Percentiles rank a stretch among this genome's conserved stretches.
phyloP scores from a whole-genome alignment of 2,329 filamentous ascomycete species.

The Aspergillus sp. region DNA sequence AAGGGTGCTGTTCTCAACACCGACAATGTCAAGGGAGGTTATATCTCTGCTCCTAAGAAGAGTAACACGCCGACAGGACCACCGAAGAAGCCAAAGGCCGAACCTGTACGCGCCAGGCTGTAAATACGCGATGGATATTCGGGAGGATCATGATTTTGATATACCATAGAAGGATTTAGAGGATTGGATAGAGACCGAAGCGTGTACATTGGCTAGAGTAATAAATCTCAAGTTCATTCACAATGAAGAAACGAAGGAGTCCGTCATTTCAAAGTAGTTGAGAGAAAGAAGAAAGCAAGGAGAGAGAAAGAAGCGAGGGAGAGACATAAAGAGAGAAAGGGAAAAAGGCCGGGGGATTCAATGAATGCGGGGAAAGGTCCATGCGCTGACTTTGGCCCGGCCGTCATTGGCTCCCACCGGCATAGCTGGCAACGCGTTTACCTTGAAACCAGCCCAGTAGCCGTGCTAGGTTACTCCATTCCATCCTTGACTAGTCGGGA shows the following conservation, averaged over 20 bases:
- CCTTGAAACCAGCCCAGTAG: not conserved
- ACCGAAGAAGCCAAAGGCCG: constrained; percentile 20
- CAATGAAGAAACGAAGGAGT: not conserved
- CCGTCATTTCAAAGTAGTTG: not conserved
- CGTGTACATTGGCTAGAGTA: not conserved
- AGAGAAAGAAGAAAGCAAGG: not conserved
- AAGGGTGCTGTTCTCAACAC: constrained; percentile 56
- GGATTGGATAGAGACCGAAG: constrained; percentile 11
- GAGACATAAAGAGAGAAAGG: not conserved
- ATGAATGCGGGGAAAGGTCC: constrained; percentile 15
- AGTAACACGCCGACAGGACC: constrained; percentile 38
- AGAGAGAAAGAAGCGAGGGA: not conserved
- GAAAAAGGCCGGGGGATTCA: not conserved
- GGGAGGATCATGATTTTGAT: constrained; percentile 4
- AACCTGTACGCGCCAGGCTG: constrained; percentile 29
- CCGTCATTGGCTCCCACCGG: constrained; percentile 4
- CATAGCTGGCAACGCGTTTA: not conserved
- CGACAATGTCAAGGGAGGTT: constrained; percentile 60
- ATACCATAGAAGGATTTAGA: constrained; percentile 4
- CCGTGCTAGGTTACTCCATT: not conserved
- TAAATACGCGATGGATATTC: constrained; percentile 17
- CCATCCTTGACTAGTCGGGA: not conserved
- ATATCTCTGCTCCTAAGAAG: constrained; percentile 61
- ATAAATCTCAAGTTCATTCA: constrained; percentile 7
- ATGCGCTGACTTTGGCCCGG: constrained; percentile 7